Conservation (phyloP, 768 basidiomycete species). For the Serpula lacrymans region DNA sequence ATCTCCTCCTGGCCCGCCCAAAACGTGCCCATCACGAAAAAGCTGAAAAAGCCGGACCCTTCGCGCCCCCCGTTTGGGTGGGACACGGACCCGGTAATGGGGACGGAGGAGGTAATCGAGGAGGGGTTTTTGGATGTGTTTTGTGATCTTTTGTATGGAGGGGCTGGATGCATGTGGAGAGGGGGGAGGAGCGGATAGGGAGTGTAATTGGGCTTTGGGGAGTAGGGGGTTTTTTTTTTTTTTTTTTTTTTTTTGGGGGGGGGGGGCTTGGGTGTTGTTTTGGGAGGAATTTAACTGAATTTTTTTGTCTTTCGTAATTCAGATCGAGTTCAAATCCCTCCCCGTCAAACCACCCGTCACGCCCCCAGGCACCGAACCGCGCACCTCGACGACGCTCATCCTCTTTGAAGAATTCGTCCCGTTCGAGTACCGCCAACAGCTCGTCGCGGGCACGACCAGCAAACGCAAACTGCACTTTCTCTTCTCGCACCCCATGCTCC, state of each 20-base stretch:
- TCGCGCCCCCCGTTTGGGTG: conserved; percentile 83
- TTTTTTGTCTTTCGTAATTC: conserved; percentile 1
- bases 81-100: conserved; percentile 84
- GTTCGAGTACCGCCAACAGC: conserved; percentile 75
- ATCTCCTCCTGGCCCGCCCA: conserved; percentile 75
- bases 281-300: too few species aligned
- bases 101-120: conserved; percentile 79
- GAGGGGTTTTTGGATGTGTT: conserved; percentile 88
- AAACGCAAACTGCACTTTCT: conserved; percentile 68
- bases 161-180: conserved; percentile 83
- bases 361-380: conserved; percentile 48
- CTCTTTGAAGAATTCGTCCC: conserved; percentile 96
- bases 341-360: conserved; percentile 35
- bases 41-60: conserved; percentile 76
- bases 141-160: conserved; percentile 76
- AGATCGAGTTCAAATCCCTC: conserved; percentile 88
- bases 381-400: conserved; percentile 69
- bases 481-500: conserved; percentile 46
- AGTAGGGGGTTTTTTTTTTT: conserved; percentile 29
- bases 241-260: too few species aligned
- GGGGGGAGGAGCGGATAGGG: conserved; percentile 71
- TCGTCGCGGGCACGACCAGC: conserved; percentile 50
- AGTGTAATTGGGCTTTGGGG: conserved; percentile 93
- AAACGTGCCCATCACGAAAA: conserved; percentile 67
- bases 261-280: too few species aligned